Conservation (phyloP, 305 asterid species). For the Fraxinus velutina region DNA sequence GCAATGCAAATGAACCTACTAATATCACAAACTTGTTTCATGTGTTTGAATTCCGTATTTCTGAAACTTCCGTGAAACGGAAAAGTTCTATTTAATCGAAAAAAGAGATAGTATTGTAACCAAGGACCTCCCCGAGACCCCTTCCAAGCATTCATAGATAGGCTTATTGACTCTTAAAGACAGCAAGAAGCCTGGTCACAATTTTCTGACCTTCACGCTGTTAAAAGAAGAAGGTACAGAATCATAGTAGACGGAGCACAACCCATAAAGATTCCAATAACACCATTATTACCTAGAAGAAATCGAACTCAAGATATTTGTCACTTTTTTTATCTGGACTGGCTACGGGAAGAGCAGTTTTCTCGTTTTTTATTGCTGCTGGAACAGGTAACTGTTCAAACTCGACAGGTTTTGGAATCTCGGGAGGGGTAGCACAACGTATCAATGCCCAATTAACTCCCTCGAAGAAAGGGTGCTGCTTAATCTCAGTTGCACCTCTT, state of each 20-base stretch:
- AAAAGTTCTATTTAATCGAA: background rate
- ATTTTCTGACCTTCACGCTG: background rate
- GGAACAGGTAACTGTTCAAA: conserved; percentile 27
- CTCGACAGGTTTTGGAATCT: conserved; percentile 40
- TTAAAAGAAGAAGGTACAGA: background rate
- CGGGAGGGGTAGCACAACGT: conserved; percentile 57
- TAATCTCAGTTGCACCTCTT: conserved; percentile 51
- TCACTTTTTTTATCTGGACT: conserved; percentile 27
- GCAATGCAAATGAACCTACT: background rate
- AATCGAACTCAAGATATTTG: conserved; percentile 50
- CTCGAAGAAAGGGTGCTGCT: conserved; percentile 53
- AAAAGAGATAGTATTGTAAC: background rate
- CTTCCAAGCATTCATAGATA: background rate
- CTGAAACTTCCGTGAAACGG: background rate
- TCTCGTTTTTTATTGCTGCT: conserved; percentile 10
- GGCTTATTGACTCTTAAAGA: background rate
- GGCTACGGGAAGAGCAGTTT: conserved; percentile 24
- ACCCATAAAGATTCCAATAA: background rate
- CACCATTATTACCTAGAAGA: conserved; percentile 37
- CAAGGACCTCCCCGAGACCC: background rate
- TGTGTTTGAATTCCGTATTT: background rate
- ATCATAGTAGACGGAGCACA: background rate
- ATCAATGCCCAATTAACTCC: conserved; percentile 58
- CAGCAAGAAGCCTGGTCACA: background rate
- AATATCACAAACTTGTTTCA: background rate